These are phyloP conservation scores for Mycena albidolilacea DNA, from an alignment of 768 basidiomycete species.

Conservation along the genomic window DNA sequence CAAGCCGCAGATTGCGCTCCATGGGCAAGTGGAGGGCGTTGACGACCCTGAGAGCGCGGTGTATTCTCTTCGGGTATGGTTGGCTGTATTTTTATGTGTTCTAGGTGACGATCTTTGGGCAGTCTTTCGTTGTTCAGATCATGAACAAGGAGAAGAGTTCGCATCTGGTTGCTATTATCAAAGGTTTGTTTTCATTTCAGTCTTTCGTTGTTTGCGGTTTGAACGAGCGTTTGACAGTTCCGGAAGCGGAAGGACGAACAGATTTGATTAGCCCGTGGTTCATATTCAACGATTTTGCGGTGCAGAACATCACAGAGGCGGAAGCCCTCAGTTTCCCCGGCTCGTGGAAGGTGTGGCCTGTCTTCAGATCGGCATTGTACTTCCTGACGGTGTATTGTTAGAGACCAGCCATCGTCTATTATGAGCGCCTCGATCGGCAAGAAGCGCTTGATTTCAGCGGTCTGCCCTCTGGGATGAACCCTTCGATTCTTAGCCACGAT, in stretches of 20 bases:
- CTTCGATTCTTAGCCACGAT: conserved; percentile 84
- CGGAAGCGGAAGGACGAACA: conserved; percentile 68
- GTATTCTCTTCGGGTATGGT: conserved; percentile 83
- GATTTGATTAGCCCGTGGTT: conserved; percentile 79
- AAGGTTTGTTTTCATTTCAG: conserved; percentile 61
- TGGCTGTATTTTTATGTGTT: not conserved
- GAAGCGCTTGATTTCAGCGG: conserved; percentile 72
- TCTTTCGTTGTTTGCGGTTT: not conserved
- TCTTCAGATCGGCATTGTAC: not conserved
- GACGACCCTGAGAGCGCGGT: conserved; percentile 69
- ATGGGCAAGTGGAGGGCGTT: conserved; percentile 71
- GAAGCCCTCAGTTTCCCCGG: conserved; percentile 91
- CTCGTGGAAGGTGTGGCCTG: conserved; percentile 89
- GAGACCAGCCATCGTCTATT: conserved; percentile 93
- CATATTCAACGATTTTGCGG: conserved; percentile 97
- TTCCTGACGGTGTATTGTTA: conserved; percentile 47
- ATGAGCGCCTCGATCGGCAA: conserved; percentile 80
- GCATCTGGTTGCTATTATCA: conserved; percentile 91
- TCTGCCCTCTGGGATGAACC: conserved; percentile 78
- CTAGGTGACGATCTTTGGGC: not conserved
- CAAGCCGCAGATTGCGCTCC: conserved; percentile 66
- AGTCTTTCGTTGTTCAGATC: conserved; percentile 90
- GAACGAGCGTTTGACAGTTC: conserved; percentile 62
- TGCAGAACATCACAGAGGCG: conserved; percentile 85
- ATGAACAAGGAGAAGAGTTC: conserved; percentile 77